Evolutionary conservation across 495 filamentous ascomycete species (phyloP).

Genomic region (Immersiella caudata): DNA sequence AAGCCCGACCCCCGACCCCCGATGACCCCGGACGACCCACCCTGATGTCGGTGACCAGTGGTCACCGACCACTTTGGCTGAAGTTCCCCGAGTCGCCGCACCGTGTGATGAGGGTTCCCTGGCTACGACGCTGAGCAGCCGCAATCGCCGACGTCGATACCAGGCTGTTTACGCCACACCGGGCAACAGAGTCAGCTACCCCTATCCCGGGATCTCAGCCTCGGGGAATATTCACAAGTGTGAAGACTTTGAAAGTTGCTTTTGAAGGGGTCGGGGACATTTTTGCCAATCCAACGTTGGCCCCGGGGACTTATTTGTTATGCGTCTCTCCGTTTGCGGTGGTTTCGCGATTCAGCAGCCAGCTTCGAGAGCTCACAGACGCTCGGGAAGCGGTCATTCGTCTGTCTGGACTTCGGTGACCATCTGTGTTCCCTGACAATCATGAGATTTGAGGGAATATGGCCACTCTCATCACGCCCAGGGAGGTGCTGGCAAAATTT

Average conservation of each 20-base stretch:
- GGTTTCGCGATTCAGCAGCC: neutral
- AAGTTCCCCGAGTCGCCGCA: neutral
- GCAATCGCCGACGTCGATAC: neutral
- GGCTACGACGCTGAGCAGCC: neutral
- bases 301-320: neutral
- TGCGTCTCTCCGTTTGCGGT: neutral
- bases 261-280: neutral
- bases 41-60: neutral
- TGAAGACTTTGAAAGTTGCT: neutral
- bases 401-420: neutral
- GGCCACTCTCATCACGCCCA: neutral
- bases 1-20: neutral
- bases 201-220: neutral
- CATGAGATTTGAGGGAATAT: neutral
- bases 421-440: neutral
- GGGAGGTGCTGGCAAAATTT: neutral
- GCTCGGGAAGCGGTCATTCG: neutral
- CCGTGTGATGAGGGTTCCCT: neutral
- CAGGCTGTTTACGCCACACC: neutral
- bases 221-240: neutral
- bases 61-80: neutral
- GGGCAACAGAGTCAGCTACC: neutral
- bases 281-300: neutral
- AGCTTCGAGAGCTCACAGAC: neutral
- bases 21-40: neutral